Conservation (phyloP, 106 monocot species). For the Alisma plantagoaquatica region DNA sequence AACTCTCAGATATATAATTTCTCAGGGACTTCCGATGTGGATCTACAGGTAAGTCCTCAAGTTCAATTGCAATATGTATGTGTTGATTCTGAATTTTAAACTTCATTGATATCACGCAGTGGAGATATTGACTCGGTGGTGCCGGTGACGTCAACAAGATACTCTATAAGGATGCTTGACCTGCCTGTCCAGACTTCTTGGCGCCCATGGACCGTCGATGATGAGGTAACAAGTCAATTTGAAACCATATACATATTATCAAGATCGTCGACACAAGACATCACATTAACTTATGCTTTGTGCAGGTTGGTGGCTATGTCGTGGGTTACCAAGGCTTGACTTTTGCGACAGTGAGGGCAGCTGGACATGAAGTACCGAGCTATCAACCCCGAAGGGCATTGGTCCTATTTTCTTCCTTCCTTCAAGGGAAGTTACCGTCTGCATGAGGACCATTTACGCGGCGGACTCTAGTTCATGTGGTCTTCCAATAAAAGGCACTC, state of each 20-base stretch:
- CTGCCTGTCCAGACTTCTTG: constrained; percentile 7
- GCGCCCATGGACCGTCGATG: constrained; percentile 16
- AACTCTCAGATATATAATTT: constrained; percentile 9
- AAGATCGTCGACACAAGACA: not conserved
- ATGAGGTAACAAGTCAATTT: constrained; percentile 9
- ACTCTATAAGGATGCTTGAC: constrained; percentile 15
- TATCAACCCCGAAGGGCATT: constrained; percentile 25
- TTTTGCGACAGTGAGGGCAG: constrained; percentile 15
- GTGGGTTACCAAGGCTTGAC: constrained; percentile 17
- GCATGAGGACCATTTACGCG: no score
- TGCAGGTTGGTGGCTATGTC: constrained; percentile 25
- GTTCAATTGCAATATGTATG: no score
- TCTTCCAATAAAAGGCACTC: no score
- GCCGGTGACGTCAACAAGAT: constrained; percentile 20
- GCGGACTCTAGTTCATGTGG: no score
- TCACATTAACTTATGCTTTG: not conserved
- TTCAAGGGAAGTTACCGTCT: constrained; percentile 15
- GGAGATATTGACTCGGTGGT: constrained; percentile 16
- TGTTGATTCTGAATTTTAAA: no score
- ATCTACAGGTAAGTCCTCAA: constrained; percentile 11
- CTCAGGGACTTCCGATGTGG: constrained; percentile 11
- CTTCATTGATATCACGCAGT: constrained; percentile 18
- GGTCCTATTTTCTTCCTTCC: constrained; percentile 17
- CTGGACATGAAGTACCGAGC: constrained; percentile 17
- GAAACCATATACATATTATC: not conserved